A percentile compares a stretch with the other conserved stretches of the same genome.
phyloP scores from a whole-genome alignment of 2,329 filamentous ascomycete species.

The Trichoderma koningii region DNA sequence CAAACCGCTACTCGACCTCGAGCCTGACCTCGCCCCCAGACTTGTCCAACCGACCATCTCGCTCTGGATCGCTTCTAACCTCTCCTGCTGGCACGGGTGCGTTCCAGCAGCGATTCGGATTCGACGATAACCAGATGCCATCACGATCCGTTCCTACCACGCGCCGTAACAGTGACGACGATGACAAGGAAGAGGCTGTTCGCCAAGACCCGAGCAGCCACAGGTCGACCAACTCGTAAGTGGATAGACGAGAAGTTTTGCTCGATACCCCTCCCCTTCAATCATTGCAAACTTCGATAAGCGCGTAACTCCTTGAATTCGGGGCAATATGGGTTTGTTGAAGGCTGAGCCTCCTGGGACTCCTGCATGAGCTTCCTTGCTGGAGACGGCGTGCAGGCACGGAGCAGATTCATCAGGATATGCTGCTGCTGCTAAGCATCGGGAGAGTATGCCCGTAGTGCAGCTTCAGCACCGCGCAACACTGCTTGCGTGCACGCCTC shows the following conservation, averaged over 20 bases:
- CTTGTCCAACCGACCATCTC: conserved; percentile 69
- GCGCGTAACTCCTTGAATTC: background rate
- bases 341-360: background rate
- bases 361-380: background rate
- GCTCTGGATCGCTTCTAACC: conserved; percentile 77
- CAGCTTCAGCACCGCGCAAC: conserved; percentile 3
- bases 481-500: background rate
- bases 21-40: conserved; percentile 82
- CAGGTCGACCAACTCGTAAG: conserved; percentile 77
- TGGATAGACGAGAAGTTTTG: conserved; percentile 39
- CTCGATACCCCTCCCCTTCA: conserved; percentile 26
- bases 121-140: conserved; percentile 56
- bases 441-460: background rate
- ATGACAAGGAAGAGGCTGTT: conserved; percentile 78
- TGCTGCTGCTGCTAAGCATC: background rate
- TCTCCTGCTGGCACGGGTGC: conserved; percentile 68
- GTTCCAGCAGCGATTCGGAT: conserved; percentile 59
- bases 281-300: background rate
- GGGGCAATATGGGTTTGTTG: background rate
- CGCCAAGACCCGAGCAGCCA: conserved; percentile 70
- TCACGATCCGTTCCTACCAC: conserved; percentile 86
- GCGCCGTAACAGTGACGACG: conserved; percentile 86
- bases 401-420: background rate
- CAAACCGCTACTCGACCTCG: conserved; percentile 85
- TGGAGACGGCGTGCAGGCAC: background rate